These are phyloP conservation scores for Ogataea angusta DNA, from an alignment of 805 yeast species.

Conservation along the genomic window DNA sequence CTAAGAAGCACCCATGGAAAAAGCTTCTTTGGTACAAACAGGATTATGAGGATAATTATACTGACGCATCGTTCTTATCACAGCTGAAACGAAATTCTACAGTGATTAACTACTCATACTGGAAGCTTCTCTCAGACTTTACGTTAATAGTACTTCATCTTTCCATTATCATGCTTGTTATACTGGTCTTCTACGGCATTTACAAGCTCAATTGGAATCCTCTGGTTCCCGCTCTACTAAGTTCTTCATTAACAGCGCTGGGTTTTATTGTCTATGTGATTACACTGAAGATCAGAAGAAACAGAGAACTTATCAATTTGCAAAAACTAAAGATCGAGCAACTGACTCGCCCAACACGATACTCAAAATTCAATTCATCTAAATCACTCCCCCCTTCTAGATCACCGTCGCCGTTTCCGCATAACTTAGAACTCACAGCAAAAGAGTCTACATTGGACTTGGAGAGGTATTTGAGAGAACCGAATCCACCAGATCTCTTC, in stretches of 20 bases:
- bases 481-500: constrained; percentile 28
- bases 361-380: constrained; percentile 16
- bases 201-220: constrained; percentile 52
- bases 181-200: constrained; percentile 64
- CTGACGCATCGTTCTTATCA: constrained; percentile 76
- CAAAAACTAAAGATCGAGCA: constrained; percentile 30
- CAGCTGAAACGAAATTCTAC: constrained; percentile 75
- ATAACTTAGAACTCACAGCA: constrained; percentile 1
- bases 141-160: constrained; percentile 64
- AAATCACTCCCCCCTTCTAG: constrained; percentile 24
- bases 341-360: constrained; percentile 18
- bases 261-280: constrained; percentile 35
- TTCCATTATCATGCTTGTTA: constrained; percentile 59
- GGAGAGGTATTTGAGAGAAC: constrained; percentile 25
- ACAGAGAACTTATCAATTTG: constrained; percentile 28
- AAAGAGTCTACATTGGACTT: constrained; percentile 14
- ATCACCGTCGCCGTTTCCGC: constrained; percentile 23
- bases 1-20: constrained; percentile 56
- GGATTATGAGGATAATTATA: constrained; percentile 88
- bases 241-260: constrained; percentile 34
- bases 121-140: constrained; percentile 68
- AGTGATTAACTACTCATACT: constrained; percentile 62
- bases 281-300: constrained; percentile 29
- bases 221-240: constrained; percentile 36
- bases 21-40: constrained; percentile 82